phyloP scores from a whole-genome alignment of 805 yeast species.

The Lipomyces starkeyi region DNA sequence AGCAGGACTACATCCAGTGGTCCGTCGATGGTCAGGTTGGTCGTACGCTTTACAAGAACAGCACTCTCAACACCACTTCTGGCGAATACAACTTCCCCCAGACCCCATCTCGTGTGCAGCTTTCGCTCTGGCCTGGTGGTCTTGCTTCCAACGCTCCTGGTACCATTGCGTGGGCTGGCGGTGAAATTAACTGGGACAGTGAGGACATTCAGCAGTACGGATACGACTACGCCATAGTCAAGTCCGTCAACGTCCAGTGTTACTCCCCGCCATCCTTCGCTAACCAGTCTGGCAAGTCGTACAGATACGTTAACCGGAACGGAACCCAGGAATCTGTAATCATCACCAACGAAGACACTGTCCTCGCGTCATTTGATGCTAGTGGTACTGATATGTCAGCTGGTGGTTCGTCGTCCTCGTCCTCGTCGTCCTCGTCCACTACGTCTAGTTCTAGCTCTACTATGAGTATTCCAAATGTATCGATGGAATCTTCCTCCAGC shows the following conservation, averaged over 20 bases:
- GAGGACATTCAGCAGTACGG: slow-evolving; percentile 75
- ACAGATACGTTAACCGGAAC: slow-evolving; percentile 58
- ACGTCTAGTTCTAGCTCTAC: slow-evolving; percentile 26
- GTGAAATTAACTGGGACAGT: slow-evolving; percentile 81
- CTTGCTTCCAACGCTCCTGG: slow-evolving; percentile 59
- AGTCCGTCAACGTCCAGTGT: slow-evolving; percentile 66
- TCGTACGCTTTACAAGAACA: slow-evolving; percentile 63
- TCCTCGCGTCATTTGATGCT: slow-evolving; percentile 64
- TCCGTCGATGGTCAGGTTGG: slow-evolving; percentile 72
- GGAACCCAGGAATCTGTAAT: slow-evolving; percentile 59
- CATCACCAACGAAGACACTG: slow-evolving; percentile 67
- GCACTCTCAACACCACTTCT: slow-evolving; percentile 67
- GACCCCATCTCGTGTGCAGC: slow-evolving; percentile 78
- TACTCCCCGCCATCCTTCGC: slow-evolving; percentile 73
- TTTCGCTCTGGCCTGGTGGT: slow-evolving; percentile 61
- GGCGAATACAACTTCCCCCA: slow-evolving; percentile 87
- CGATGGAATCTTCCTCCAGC: slow-evolving; percentile 16
- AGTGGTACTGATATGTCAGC: slow-evolving; percentile 68
- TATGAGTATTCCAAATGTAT: slow-evolving; percentile 15
- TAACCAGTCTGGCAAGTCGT: slow-evolving; percentile 54
- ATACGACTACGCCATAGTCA: slow-evolving; percentile 74
- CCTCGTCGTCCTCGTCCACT: slow-evolving; percentile 29
- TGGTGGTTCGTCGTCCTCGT: slow-evolving; percentile 40
- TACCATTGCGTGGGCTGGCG: slow-evolving; percentile 81
- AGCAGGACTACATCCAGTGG: slow-evolving; percentile 68